Conservation (phyloP, 345 rosid genomes). For the Cardamine chenopodiifolia region DNA sequence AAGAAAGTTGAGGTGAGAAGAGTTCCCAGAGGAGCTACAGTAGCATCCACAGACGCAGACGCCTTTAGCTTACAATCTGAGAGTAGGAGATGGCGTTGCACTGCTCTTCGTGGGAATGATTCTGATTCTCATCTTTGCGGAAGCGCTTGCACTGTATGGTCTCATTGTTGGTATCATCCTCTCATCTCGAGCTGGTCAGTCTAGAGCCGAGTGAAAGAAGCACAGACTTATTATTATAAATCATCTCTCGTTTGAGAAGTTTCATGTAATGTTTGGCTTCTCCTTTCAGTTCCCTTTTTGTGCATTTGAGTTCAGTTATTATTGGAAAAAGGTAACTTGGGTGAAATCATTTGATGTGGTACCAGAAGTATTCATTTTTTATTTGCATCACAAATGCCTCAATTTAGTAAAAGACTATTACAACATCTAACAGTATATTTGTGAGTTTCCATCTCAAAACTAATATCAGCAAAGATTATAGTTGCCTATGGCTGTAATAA, state of each 20-base stretch:
- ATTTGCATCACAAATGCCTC: background rate
- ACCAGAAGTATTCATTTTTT: background rate
- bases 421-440: background rate
- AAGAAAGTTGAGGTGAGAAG: too few species aligned
- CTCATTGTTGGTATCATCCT: conserved; percentile 89
- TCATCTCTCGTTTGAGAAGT: conserved; percentile 2
- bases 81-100: too few species aligned
- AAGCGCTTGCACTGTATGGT: conserved; percentile 87
- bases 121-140: conserved; percentile 91
- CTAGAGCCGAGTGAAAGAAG: conserved; percentile 63
- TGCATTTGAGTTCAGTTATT: background rate
- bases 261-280: conserved; percentile 3
- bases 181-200: conserved; percentile 90
- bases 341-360: background rate
- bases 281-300: background rate
- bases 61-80: too few species aligned
- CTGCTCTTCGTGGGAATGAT: conserved; percentile 93
- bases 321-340: background rate
- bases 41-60: too few species aligned
- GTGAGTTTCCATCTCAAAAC: background rate
- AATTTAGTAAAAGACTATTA: background rate
- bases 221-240: background rate
- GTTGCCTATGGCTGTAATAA: background rate
- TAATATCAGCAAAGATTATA: background rate
- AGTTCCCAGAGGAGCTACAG: too few species aligned